Evolutionary conservation across 2,329 filamentous ascomycete species (phyloP).

Genomic region (Tolypocladium pustulatum): DNA sequence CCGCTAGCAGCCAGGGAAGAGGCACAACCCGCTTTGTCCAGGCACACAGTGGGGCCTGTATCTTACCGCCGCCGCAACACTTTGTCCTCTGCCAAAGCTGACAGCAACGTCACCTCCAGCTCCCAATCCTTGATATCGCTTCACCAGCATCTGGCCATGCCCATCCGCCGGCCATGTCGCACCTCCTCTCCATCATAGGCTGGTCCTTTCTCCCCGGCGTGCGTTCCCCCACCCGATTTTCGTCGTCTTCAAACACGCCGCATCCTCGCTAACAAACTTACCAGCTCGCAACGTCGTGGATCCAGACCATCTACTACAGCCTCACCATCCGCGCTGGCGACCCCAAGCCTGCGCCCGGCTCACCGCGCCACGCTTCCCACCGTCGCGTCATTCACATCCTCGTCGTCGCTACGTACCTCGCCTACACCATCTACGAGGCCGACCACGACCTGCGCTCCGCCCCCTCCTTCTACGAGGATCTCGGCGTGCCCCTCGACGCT

Average conservation of each 20-base stretch:
- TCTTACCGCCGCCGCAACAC: neutral
- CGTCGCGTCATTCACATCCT: conserved; percentile 73
- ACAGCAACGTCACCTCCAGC: neutral
- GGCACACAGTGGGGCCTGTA: neutral
- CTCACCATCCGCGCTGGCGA: conserved; percentile 84
- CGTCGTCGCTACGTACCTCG: conserved; percentile 74
- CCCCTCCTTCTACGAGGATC: conserved; percentile 69
- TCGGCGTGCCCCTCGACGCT: conserved; percentile 59
- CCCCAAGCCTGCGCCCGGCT: conserved; percentile 61
- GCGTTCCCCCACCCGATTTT: conserved; percentile 10
- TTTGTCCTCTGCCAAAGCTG: neutral
- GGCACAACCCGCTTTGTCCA: neutral
- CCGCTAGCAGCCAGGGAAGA: neutral
- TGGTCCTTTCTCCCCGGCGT: conserved; percentile 48
- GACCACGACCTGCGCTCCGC: conserved; percentile 65
- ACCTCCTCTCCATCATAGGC: conserved; percentile 41
- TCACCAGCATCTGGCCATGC: conserved; percentile 7
- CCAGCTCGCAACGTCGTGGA: conserved; percentile 66
- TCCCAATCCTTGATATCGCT: neutral
- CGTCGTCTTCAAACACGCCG: neutral
- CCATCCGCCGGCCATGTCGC: conserved; percentile 30
- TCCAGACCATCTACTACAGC: conserved; percentile 76
- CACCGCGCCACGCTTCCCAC: conserved; percentile 60
- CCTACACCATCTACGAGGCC: conserved; percentile 88
- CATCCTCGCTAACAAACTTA: neutral